Percentiles rank a stretch among this genome's conserved stretches.
phyloP scores from a whole-genome alignment of 345 rosid genomes.

The Melaleuca alternifolia region DNA sequence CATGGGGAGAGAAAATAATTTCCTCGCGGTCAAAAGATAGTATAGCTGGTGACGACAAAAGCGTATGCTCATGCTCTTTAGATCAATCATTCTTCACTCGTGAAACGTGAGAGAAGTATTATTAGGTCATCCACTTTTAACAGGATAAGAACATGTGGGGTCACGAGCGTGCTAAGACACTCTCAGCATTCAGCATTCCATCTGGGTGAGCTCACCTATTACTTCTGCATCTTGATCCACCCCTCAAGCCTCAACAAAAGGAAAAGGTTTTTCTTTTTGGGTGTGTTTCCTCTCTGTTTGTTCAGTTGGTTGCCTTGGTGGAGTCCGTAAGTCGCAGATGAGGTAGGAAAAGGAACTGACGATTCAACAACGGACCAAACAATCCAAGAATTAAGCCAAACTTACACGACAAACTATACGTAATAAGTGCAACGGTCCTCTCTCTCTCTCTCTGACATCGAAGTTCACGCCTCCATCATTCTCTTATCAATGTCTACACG shows the following conservation, averaged over 20 bases:
- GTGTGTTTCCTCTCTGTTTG: not conserved
- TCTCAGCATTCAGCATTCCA: not conserved
- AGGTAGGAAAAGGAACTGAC: not conserved
- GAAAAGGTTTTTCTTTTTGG: not conserved
- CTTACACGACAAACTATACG: not conserved
- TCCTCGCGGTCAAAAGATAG: not conserved
- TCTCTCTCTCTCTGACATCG: not conserved
- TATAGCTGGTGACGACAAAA: not conserved
- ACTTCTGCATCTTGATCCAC: not conserved
- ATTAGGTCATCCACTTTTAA: not conserved
- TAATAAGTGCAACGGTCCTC: not conserved
- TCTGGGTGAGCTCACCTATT: not conserved
- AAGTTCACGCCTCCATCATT: not conserved
- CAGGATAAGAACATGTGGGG: not conserved
- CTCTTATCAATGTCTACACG: not conserved
- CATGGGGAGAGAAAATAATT: not conserved
- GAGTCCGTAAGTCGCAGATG: not conserved
- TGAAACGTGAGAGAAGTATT: not conserved
- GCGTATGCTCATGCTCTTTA: not conserved
- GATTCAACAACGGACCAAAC: not conserved
- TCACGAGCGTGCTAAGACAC: not conserved
- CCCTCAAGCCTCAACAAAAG: not conserved
- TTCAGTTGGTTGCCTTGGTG: not conserved
- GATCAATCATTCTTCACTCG: not conserved
- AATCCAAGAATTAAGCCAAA: not conserved